A percentile compares a stretch with the other conserved stretches of the same genome.
These are phyloP conservation scores for Citrus inodora DNA, from an alignment of 345 rosid genomes.

Conservation along the genomic window DNA sequence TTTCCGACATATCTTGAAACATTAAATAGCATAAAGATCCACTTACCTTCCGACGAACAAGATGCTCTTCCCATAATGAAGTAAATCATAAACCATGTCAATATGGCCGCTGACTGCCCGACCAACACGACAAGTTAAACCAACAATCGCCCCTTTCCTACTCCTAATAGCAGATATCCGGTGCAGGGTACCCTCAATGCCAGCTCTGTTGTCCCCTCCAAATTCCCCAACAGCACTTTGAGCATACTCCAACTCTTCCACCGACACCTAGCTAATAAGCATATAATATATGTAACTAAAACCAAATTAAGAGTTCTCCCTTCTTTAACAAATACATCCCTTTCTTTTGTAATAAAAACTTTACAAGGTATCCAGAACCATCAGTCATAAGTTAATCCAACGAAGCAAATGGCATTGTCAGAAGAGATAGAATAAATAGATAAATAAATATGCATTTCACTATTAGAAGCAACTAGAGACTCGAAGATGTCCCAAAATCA, in stretches of 20 bases:
- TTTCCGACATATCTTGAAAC: neutral
- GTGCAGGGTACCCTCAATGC: slow-evolving; percentile 68
- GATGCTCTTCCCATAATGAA: slow-evolving; percentile 59
- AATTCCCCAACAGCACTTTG: slow-evolving; percentile 58
- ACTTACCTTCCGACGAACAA: slow-evolving; percentile 62
- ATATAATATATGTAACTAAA: neutral
- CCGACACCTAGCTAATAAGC: slow-evolving; percentile 46
- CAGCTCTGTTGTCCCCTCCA: slow-evolving; percentile 62
- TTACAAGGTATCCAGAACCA: neutral
- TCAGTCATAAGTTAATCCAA: neutral
- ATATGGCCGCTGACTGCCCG: slow-evolving; percentile 60
- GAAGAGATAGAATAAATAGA: neutral
- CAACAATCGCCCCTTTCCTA: slow-evolving; percentile 50
- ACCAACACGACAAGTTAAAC: slow-evolving; percentile 66
- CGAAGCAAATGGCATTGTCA: neutral
- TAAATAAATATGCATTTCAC: neutral
- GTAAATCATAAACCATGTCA: slow-evolving; percentile 63
- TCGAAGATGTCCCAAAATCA: neutral
- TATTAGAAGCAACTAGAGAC: neutral
- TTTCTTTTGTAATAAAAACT: neutral
- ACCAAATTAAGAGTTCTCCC: neutral
- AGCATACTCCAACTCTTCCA: slow-evolving; percentile 57
- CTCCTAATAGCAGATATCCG: slow-evolving; percentile 62
- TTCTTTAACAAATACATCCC: neutral
- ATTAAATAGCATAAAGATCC: neutral